Base-by-base conservation (phyloP, 108 stramenopile species). In the Skeletonema potamos region DNA sequence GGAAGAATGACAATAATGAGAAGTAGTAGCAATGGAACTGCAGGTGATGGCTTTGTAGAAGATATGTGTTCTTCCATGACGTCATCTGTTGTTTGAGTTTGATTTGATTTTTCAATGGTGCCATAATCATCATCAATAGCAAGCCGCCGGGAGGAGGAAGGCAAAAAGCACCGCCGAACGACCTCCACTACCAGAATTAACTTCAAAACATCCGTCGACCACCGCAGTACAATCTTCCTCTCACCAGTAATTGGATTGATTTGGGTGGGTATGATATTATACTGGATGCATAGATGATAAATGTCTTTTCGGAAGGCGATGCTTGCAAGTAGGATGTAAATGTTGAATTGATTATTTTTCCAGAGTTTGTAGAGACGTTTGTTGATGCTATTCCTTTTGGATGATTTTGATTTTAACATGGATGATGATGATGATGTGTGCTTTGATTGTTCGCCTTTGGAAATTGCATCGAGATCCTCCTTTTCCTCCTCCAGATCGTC, bases 261-360 rank as follows among this genome's bases (percentile, higher is more conserved):
- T 17, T 32, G 24, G 11, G 64, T 71, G 11, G 64, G 59, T 12
- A 62, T 57, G 44, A 56, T 32, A 48, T 57, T 36, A 27, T 44
- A 58, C 4, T 54, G 41, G 7, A 72, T 30, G 22, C 81, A 4
- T 4, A 84, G 28, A 6, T 72, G 39, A 15, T 27, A 48, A 2
- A 88, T 61, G 58, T 92, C 88, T 39, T 51, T 73, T 0, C 87
- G 90, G 85, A 91, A 91, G 39, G 90, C 90, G 73, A 86, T 68
- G 0, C 85, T 37, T 2, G 76, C 80, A 64, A 87, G 63, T 7
- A 74, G 57, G 1, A 87, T 10, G 57, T 73, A 86, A 3, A 81
- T 55, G 13, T 54, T 71, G 24, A 32, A 34, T 13, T 64, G 72
- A 64, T 85, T 62, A 37, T 74, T 80, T 30, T 65, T 68, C n/a